Evolutionary conservation across 2,329 filamentous ascomycete species (phyloP), one percentile per base, ranked within the genome.

Genomic region (Colletotrichum siamense): DNA sequence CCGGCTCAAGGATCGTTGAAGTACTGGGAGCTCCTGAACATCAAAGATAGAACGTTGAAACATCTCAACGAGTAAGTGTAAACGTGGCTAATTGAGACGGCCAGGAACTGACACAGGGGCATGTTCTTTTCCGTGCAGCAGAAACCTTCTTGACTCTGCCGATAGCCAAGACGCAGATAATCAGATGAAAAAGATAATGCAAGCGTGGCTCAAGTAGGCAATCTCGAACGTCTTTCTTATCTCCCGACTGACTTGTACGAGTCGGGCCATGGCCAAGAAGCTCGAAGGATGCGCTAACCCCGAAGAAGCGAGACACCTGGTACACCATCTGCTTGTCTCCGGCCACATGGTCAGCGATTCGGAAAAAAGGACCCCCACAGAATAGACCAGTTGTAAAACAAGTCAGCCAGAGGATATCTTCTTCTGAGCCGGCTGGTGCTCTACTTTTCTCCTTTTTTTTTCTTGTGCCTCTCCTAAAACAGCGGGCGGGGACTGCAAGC

Each of bases 321-420:
- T 68, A 36, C 63, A 44, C 34, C 24, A 26, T 34, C 36, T 32
- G 22, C 28, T 30, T 34, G 26, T 75, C 28, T 63, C 55, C 34
- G 64, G 64, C 64, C 57, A 73, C 65, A 49, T 71, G 71, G 64
- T 65, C 64, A 64, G 73, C 65, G 70, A 73, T 76, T 70, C 59
- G 59, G 59, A 16, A 36, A 39, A 52, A 36, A 13, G 63, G 44
- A 28, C 44, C 64, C 64, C 70, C 64, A 65, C 69, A 28, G 55
- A 73, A 49, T 36, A 34, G 61, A 73, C 55, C 63, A 61, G 64
- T 16, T 73, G 39, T 52, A 34, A 57, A 49, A 64, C 63, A 68
- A 22, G n/a, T n/a, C 61, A 13, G 39, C 15, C 44, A 15, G 32
- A 64, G 18, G 16, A 36, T 36, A 9, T 36, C n/a, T 24, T 34